Percentiles rank a stretch among this genome's conserved stretches.
phyloP scores from a whole-genome alignment of 192 early-diverging fungal species.

The Diversispora epigaea region DNA sequence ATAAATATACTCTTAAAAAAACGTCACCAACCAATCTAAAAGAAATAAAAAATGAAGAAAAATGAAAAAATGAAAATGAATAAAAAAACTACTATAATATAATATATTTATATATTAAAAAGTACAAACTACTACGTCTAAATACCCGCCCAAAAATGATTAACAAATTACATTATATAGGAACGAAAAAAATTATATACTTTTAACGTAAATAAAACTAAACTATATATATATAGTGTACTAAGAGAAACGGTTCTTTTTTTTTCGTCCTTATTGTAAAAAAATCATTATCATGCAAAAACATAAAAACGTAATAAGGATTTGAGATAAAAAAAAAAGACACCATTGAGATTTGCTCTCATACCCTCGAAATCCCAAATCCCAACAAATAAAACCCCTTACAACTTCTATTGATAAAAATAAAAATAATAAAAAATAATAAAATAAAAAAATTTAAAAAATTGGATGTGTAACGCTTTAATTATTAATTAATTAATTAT shows the following conservation, averaged over 20 bases:
- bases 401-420: background rate
- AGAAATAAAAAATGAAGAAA: no score
- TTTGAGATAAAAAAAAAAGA: background rate
- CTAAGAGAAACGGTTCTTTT: background rate
- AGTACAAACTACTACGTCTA: background rate
- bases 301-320: background rate
- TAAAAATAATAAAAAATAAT: background rate
- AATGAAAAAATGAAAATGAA: no score
- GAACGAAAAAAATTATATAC: slow-evolving; percentile 5
- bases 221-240: background rate
- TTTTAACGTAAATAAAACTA: background rate
- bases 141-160: background rate
- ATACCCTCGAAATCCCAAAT: background rate
- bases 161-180: slow-evolving; percentile 1
- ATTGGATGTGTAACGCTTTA: background rate
- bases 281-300: background rate
- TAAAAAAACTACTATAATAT: no score
- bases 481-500: slow-evolving; percentile 4
- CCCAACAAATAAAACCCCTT: background rate
- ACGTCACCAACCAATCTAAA: no score
- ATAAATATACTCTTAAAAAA: no score
- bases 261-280: background rate
- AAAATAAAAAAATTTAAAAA: background rate
- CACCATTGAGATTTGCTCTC: background rate
- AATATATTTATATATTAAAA: background rate